These are phyloP conservation scores for Spinacia oleracea DNA, from an alignment of 179 eudicot genomes.

Conservation along the genomic window DNA sequence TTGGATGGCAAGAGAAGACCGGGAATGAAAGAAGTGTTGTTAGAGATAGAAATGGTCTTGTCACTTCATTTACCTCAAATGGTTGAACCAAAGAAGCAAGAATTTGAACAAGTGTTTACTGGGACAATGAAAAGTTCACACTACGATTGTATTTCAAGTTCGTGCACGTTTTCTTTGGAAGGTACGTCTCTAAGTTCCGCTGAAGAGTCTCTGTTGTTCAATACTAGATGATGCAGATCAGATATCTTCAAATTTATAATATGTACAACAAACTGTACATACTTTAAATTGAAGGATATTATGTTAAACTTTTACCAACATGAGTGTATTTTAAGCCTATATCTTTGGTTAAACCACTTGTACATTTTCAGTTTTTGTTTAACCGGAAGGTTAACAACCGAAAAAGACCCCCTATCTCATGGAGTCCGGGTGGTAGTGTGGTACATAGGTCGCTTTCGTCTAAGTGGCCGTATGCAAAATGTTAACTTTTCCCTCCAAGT, in stretches of 20 bases:
- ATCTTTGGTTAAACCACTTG: no score
- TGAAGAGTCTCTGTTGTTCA: constrained; percentile 12
- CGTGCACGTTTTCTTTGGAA: background rate
- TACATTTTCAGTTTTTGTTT: no score
- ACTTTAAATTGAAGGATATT: background rate
- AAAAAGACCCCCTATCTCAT: no score
- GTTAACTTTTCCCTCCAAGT: no score
- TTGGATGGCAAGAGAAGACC: constrained; percentile 43
- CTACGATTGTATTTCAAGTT: background rate
- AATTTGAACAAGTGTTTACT: background rate
- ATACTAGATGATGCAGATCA: constrained; percentile 15
- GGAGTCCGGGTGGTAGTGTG: no score
- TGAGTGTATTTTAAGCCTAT: background rate
- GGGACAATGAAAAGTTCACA: background rate
- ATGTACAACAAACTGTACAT: no score
- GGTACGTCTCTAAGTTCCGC: background rate
- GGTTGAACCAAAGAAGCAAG: background rate
- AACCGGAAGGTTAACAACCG: no score
- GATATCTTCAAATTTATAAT: background rate
- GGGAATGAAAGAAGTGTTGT: constrained; percentile 28
- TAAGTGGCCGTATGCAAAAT: no score
- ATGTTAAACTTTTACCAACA: no score
- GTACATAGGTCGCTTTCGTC: no score
- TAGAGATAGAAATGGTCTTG: constrained; percentile 21
- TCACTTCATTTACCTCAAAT: background rate